A percentile compares a stretch with the other conserved stretches of the same genome.
Conservation (phyloP, 1,284 basidiomycete species). For the Irpex lacteus region DNA sequence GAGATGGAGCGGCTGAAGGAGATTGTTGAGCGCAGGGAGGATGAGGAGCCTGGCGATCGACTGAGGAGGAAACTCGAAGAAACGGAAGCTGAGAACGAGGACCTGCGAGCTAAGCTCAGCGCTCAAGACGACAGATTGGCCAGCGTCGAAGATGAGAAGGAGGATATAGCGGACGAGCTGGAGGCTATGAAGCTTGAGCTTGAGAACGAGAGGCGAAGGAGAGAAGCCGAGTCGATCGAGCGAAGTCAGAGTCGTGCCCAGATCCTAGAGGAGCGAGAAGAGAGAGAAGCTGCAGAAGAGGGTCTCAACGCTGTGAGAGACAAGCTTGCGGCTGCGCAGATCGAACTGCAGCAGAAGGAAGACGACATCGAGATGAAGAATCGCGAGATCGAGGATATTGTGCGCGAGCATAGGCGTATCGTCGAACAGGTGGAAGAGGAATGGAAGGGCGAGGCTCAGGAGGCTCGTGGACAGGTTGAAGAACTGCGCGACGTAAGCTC, state of each 20-base stretch:
- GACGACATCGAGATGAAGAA: constrained; percentile 77
- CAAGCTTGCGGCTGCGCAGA: constrained; percentile 71
- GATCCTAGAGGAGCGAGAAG: constrained; percentile 65
- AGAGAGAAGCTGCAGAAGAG: constrained; percentile 70
- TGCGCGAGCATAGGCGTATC: constrained; percentile 64
- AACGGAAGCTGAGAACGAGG: constrained; percentile 65
- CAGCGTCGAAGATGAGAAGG: constrained; percentile 66
- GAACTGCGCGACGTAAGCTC: constrained; percentile 70
- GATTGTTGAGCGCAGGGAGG: constrained; percentile 52
- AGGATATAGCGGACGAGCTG: constrained; percentile 63
- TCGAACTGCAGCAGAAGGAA: constrained; percentile 80
- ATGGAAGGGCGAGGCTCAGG: constrained; percentile 77
- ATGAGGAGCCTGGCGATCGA: constrained; percentile 36
- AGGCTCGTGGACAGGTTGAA: constrained; percentile 65
- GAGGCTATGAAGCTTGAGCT: constrained; percentile 63
- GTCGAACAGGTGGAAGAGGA: constrained; percentile 70
- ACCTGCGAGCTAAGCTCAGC: constrained; percentile 54
- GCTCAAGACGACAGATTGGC: constrained; percentile 57
- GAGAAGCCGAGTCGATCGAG: constrained; percentile 61
- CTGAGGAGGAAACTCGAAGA: constrained; percentile 49
- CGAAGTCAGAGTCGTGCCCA: constrained; percentile 69
- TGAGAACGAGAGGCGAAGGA: constrained; percentile 62
- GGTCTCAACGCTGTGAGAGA: constrained; percentile 72
- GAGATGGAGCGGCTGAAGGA: constrained; percentile 69
- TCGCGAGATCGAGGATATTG: constrained; percentile 67